Conservation (phyloP, 1,284 basidiomycete species). For the Dichomitus squalens region DNA sequence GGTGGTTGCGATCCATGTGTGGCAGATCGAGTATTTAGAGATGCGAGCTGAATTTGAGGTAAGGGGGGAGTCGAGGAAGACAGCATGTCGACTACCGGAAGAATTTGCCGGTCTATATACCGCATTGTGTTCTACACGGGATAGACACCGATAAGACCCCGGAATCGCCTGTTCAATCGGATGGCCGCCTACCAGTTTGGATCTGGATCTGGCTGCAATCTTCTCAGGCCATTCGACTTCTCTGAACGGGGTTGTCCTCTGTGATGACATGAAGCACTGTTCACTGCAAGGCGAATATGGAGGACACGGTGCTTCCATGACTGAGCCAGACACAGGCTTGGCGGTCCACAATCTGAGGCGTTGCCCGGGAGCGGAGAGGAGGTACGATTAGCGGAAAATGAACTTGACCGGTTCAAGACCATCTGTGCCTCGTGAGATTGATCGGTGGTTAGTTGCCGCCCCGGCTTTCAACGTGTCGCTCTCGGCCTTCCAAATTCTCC, state of each 20-base stretch:
- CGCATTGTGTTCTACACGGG: conserved; percentile 14
- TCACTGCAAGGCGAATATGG: background rate
- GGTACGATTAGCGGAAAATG: background rate
- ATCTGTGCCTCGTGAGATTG: background rate
- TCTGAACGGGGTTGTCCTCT: background rate
- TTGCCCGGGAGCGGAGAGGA: background rate
- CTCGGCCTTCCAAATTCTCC: conserved; percentile 17
- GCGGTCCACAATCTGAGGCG: no score
- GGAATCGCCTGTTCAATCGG: conserved; percentile 17
- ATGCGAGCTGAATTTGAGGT: background rate
- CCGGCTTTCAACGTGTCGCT: conserved; percentile 13
- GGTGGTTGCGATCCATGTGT: conserved; percentile 10
- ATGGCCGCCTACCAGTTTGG: conserved; percentile 4
- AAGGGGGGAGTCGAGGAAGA: conserved; percentile 12
- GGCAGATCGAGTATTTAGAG: background rate
- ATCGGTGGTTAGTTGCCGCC: conserved; percentile 15
- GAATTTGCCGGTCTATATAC: conserved; percentile 27
- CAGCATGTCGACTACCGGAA: conserved; percentile 7
- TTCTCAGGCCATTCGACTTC: conserved; percentile 13
- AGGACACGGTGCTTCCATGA: no score
- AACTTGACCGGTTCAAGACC: conserved; percentile 7
- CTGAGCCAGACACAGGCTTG: no score
- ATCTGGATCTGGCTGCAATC: conserved; percentile 20
- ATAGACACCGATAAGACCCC: conserved; percentile 28
- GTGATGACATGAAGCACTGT: background rate